phyloP scores from a whole-genome alignment of 2,329 filamentous ascomycete genomes.

The Exophiala aquamarina region DNA sequence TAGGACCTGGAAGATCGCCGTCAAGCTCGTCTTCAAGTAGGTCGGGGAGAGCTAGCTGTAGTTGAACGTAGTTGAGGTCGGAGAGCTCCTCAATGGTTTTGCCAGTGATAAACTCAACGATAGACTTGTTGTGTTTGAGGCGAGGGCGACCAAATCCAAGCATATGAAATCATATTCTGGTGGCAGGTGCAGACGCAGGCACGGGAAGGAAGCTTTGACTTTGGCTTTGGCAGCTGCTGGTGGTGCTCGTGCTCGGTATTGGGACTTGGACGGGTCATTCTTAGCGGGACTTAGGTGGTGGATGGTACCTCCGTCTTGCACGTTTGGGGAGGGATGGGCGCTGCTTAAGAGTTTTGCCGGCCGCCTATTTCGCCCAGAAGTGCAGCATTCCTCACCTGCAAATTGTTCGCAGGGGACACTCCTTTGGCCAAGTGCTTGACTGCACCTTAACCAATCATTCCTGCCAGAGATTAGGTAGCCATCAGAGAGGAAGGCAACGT shows the following conservation, averaged over 20 bases:
- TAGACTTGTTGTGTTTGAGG: conserved; percentile 23
- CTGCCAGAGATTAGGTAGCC: too few relatives aligned
- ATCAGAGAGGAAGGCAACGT: too few relatives aligned
- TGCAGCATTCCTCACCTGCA: too few relatives aligned
- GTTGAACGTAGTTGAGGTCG: conserved; percentile 24
- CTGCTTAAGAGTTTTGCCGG: too few relatives aligned
- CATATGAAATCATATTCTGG: conserved; percentile 15
- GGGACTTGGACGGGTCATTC: too few relatives aligned
- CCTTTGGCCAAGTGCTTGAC: too few relatives aligned
- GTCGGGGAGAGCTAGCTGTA: conserved; percentile 25
- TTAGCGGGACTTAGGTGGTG: too few relatives aligned
- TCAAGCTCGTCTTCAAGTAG: conserved; percentile 39
- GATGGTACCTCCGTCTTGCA: too few relatives aligned
- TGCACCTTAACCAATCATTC: too few relatives aligned
- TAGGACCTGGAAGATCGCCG: conserved; percentile 37
- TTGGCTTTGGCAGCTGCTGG: not conserved
- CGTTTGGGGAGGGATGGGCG: too few relatives aligned
- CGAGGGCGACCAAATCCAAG: conserved; percentile 26
- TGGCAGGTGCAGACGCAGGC: not conserved
- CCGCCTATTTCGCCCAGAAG: too few relatives aligned
- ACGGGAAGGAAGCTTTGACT: not conserved
- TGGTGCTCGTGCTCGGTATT: not conserved
- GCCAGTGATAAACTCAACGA: conserved; percentile 61
- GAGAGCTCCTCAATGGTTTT: conserved; percentile 47
- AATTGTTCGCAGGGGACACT: too few relatives aligned